Percentiles rank a stretch among this genome's conserved stretches.
phyloP scores from a whole-genome alignment of 768 basidiomycete genomes.

The Leucosporidium scottii region DNA sequence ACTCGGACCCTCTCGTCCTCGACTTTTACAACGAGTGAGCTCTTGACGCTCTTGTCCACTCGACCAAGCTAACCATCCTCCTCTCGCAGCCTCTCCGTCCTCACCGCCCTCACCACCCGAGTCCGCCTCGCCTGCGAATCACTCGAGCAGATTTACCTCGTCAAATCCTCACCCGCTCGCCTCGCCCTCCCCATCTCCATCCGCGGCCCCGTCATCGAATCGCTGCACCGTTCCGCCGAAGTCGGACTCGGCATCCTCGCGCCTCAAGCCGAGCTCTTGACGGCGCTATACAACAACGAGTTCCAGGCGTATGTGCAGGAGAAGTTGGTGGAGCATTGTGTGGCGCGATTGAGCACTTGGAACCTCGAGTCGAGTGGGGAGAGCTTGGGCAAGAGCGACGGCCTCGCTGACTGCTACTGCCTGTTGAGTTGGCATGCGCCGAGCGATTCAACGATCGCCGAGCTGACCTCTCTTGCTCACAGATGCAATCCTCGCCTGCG shows the following conservation, averaged over 20 bases:
- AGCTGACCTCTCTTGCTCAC: not conserved
- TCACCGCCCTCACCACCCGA: constrained; percentile 9
- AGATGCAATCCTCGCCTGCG: not conserved
- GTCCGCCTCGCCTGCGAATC: constrained; percentile 8
- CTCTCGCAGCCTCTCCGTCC: constrained; percentile 6
- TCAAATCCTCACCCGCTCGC: constrained; percentile 9
- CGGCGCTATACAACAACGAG: not conserved
- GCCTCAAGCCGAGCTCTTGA: constrained; percentile 11
- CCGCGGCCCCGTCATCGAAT: constrained; percentile 18
- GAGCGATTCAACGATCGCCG: constrained; percentile 8
- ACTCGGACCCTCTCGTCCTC: constrained; percentile 2
- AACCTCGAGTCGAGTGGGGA: not conserved
- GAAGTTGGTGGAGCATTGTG: constrained; percentile 9
- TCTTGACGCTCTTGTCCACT: not conserved
- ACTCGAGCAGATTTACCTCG: constrained; percentile 21
- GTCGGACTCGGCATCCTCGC: not conserved
- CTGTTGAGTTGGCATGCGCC: constrained; percentile 5
- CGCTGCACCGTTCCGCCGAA: not conserved
- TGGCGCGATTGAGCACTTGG: constrained; percentile 2
- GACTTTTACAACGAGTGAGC: constrained; percentile 19
- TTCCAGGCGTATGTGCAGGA: constrained; percentile 17
- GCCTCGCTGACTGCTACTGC: constrained; percentile 18
- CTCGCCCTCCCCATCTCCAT: constrained; percentile 21
- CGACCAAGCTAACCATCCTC: not conserved
- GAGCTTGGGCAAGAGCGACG: not conserved